These are phyloP conservation scores for Oryza coarctata DNA, from an alignment of 176 grass and related monocot genomes.

Conservation along the genomic window DNA sequence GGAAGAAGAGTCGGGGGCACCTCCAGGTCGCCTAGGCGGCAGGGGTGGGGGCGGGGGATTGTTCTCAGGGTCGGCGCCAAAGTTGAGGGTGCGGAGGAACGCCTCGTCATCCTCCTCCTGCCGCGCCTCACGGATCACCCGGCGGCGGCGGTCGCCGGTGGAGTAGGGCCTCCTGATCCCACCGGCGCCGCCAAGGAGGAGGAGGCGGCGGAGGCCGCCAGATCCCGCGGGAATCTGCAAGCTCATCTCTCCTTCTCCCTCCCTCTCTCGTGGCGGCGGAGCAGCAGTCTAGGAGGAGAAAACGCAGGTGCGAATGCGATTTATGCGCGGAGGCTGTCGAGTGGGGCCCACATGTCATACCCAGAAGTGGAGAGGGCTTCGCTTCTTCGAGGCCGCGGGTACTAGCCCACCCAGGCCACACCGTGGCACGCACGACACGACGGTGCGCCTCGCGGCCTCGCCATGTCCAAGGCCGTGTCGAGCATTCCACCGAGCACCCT, in stretches of 20 bases:
- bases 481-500: slow-evolving; percentile 57
- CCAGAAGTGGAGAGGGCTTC: neutral
- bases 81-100: slow-evolving; percentile 70
- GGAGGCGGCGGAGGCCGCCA: slow-evolving; percentile 16
- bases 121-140: slow-evolving; percentile 46
- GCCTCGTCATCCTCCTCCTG: slow-evolving; percentile 60
- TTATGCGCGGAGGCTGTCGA: neutral
- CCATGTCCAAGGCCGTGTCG: slow-evolving; percentile 31
- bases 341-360: neutral
- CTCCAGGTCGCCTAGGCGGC: neutral
- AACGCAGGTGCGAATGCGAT: neutral
- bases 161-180: slow-evolving; percentile 18
- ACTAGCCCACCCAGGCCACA: neutral
- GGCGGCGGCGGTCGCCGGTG: slow-evolving; percentile 40
- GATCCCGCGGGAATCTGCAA: slow-evolving; percentile 43
- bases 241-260: slow-evolving; percentile 21
- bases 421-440: neutral
- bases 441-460: neutral
- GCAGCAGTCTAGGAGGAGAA: neutral
- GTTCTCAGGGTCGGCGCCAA: slow-evolving; percentile 42
- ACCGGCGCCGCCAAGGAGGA: neutral
- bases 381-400: neutral
- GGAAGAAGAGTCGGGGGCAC: slow-evolving; percentile 13
- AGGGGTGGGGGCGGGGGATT: slow-evolving; percentile 33
- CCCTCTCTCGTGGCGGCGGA: slow-evolving; percentile 25